Conservation (phyloP, 2,329 filamentous ascomycete genomes). For the Hymenoscyphus fraxineus region DNA sequence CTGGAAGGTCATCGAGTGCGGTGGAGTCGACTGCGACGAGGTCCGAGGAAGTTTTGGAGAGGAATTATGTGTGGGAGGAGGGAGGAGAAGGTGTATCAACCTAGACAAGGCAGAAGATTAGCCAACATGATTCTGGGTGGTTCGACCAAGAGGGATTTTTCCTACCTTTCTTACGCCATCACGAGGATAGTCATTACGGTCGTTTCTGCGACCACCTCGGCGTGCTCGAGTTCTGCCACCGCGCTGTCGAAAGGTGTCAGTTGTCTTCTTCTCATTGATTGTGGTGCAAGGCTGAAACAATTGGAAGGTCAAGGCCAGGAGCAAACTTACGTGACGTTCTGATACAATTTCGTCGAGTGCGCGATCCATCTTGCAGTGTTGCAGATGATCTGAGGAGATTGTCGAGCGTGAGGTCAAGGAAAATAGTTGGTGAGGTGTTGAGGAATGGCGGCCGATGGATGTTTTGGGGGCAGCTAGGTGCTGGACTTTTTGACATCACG, state of each 20-base stretch:
- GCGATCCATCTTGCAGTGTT: slow-evolving; percentile 51
- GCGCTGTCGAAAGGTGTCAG: slow-evolving; percentile 26
- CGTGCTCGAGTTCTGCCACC: slow-evolving; percentile 31
- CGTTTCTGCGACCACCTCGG: slow-evolving; percentile 34
- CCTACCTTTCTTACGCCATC: slow-evolving; percentile 88
- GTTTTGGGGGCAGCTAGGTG: not conserved
- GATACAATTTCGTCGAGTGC: slow-evolving; percentile 62
- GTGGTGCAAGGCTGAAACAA: slow-evolving; percentile 28
- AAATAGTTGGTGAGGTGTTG: not conserved
- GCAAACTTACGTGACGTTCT: slow-evolving; percentile 51
- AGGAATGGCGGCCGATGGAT: slow-evolving; percentile 3
- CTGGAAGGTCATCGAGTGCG: slow-evolving; percentile 32
- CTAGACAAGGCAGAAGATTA: slow-evolving; percentile 24
- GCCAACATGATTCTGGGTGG: not conserved
- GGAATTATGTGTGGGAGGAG: slow-evolving; percentile 29
- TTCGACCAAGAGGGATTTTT: not conserved
- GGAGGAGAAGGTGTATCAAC: slow-evolving; percentile 37
- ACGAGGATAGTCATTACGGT: slow-evolving; percentile 56
- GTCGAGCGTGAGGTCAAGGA: not conserved
- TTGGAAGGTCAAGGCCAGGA: not conserved
- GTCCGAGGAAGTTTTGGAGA: slow-evolving; percentile 37
- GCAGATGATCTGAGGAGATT: slow-evolving; percentile 3
- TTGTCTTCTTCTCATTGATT: slow-evolving; percentile 6
- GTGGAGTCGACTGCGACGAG: slow-evolving; percentile 27
- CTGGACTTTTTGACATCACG: not conserved